Conservation (phyloP, 1,284 basidiomycete species). For the Tilletia caries region DNA sequence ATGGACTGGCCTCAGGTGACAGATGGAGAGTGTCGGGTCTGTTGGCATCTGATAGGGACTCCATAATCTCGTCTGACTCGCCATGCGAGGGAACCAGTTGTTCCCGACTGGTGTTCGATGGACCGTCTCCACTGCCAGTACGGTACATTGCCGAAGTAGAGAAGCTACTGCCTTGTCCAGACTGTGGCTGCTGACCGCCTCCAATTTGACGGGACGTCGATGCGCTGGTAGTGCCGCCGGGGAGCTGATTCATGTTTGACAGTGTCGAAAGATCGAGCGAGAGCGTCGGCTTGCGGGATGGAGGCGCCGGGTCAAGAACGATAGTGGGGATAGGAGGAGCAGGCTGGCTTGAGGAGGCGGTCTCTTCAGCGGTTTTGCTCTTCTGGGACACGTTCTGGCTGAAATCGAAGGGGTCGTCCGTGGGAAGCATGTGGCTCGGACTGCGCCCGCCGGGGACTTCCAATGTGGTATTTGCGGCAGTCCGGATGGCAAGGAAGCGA, state of each 20-base stretch:
- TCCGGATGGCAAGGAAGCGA: constrained; percentile 54
- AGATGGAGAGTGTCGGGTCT: not conserved
- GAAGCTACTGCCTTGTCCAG: not conserved
- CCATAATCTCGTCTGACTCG: not conserved
- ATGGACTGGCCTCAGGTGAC: constrained; percentile 12
- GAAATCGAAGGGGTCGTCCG: not conserved
- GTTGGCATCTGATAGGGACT: not conserved
- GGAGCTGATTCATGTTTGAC: not conserved
- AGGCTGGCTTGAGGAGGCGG: not conserved
- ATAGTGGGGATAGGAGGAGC: constrained; percentile 6
- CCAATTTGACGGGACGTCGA: not conserved
- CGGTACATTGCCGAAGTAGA: not conserved
- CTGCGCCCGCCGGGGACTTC: not conserved
- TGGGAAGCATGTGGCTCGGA: not conserved
- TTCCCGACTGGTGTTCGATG: not conserved
- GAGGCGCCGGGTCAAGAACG: constrained; percentile 8
- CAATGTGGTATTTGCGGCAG: not conserved
- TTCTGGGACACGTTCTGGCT: not conserved
- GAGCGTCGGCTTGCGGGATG: constrained; percentile 4
- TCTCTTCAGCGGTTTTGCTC: not conserved
- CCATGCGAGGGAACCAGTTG: not conserved
- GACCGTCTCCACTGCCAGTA: constrained; percentile 14
- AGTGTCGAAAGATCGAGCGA: not conserved
- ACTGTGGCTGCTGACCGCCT: not conserved
- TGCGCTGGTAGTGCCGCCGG: not conserved